Percentiles rank a stretch among this genome's conserved stretches.
Evolutionary conservation across 495 filamentous ascomycete genomes (phyloP).

Genomic region (Darksidea phi): DNA sequence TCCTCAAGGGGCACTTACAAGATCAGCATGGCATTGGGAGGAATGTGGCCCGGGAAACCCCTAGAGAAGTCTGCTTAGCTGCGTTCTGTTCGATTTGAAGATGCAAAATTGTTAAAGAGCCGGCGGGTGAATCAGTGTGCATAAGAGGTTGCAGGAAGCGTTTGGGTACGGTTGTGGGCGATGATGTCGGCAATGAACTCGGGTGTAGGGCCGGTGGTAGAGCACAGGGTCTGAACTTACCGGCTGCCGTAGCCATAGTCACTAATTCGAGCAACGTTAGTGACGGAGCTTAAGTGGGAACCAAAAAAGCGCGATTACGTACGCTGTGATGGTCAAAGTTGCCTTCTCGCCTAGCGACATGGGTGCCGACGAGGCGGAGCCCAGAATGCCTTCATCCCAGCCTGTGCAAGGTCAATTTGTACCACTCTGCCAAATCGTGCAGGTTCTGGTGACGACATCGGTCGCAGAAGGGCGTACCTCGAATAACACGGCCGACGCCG

Average conservation of each 20-base stretch:
- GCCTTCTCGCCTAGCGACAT: conserved; percentile 39
- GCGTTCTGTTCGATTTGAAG: neutral
- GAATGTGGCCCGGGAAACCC: conserved; percentile 37
- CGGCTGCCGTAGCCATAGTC: conserved; percentile 35
- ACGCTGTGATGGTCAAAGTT: conserved; percentile 35
- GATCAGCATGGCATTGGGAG: conserved; percentile 32
- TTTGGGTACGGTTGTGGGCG: conserved; percentile 6
- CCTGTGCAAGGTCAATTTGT: conserved; percentile 33
- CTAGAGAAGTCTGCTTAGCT: conserved; percentile 20
- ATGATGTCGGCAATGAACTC: neutral
- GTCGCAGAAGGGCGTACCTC: conserved; percentile 19
- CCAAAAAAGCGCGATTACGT: conserved; percentile 28
- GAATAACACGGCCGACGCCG: conserved; percentile 35
- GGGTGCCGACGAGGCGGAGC: conserved; percentile 5
- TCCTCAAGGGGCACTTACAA: conserved; percentile 37
- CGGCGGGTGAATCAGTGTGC: neutral
- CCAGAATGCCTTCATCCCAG: conserved; percentile 39
- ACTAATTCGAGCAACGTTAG: conserved; percentile 22
- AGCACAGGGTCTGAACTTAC: conserved; percentile 23
- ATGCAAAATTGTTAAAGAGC: neutral
- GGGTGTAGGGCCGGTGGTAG: neutral
- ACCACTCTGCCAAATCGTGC: conserved; percentile 3
- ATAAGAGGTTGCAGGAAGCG: neutral
- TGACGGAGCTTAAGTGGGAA: neutral
- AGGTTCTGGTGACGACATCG: neutral